These are phyloP conservation scores for Zasmidium angulare DNA, from an alignment of 2,329 filamentous ascomycete species.

Conservation along the genomic window DNA sequence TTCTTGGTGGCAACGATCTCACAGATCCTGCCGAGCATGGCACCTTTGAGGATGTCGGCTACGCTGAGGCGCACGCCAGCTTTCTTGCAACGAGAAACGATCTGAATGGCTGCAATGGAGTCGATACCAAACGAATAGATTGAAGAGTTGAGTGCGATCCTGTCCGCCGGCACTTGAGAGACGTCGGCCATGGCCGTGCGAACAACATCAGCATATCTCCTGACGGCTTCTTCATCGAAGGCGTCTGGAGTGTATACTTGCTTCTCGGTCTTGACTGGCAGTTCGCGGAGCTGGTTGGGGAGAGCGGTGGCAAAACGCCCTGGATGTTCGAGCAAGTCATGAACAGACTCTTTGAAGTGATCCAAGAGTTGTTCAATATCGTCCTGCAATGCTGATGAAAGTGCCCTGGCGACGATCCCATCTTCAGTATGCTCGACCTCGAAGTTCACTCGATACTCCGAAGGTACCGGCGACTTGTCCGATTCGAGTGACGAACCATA, in stretches of 20 bases:
- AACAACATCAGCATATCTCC: conserved; percentile 7
- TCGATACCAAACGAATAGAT: conserved; percentile 19
- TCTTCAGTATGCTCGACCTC: conserved; percentile 15
- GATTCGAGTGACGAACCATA: conserved; percentile 10
- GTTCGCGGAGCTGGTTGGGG: conserved; percentile 8
- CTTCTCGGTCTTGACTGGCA: conserved; percentile 6
- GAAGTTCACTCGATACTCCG: conserved; percentile 17
- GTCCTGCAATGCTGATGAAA: conserved; percentile 5
- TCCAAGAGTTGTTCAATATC: conserved; percentile 12
- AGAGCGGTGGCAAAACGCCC: conserved; percentile 11
- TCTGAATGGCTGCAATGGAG: conserved; percentile 17
- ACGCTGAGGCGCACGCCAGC: conserved; percentile 13
- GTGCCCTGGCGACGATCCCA: conserved; percentile 9
- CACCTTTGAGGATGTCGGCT: conserved; percentile 17
- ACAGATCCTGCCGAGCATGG: conserved; percentile 12
- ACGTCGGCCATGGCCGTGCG: conserved; percentile 17
- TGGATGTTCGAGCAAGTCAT: conserved; percentile 14
- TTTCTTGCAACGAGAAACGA: conserved; percentile 14
- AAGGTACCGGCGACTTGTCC: conserved; percentile 16
- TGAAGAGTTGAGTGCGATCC: conserved; percentile 11
- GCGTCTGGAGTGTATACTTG: not conserved
- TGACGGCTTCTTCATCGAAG: conserved; percentile 9
- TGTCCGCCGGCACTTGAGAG: conserved; percentile 11
- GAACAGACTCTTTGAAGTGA: conserved; percentile 7
- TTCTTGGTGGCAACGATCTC: conserved; percentile 11